Base-by-base conservation (phyloP, 257 asterid genomes). In the Eustoma russellianum region DNA sequence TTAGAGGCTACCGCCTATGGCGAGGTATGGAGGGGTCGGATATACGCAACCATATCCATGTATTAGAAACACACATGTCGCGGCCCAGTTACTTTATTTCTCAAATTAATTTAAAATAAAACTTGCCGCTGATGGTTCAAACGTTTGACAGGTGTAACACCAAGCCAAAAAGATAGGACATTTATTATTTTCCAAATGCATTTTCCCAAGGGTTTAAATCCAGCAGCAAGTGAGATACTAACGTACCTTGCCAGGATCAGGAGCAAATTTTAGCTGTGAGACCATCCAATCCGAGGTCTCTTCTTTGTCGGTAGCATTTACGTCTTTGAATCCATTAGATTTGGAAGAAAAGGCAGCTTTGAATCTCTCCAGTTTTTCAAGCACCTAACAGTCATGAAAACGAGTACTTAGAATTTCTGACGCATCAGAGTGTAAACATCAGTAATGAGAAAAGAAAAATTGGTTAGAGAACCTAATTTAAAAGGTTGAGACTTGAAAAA, bases 221-320 rank as follows among this genome's bases (percentile, higher is more conserved):
- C 14, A 58, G 53, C 16, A 33, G 44, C 41, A 65, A 17, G 56
- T 24, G 55, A 49, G 50, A 17, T 55, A 52, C 15, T 24, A 60
- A 47, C 52, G 50, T 70, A 85, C 97, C 97, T 92, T 88, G 62
- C 82, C 79, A 62, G 70, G 66, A 68, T 88, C 98, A 19, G 80
- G 80, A 65, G 84, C 76, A 78, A 92, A 92, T 69, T 81, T 68
- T 56, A 92, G 76, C 57, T 53, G 59, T 52, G 52, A 74, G 33
- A 72, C 75, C 79, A 72, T 77, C 99, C 97, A 88, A 57, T 71
- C 79, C 41, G 85, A 69, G 53, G 59, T 41, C 55, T 71, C 94
- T 53, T 71, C 78, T 67, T 77, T 73, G 63, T 45, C 72, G 19
- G 66, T 77, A 34, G 58, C 61, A 38, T 48, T 52, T 61, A 64